phyloP scores from a whole-genome alignment of 768 basidiomycete species.

The Boletus patriciae region DNA sequence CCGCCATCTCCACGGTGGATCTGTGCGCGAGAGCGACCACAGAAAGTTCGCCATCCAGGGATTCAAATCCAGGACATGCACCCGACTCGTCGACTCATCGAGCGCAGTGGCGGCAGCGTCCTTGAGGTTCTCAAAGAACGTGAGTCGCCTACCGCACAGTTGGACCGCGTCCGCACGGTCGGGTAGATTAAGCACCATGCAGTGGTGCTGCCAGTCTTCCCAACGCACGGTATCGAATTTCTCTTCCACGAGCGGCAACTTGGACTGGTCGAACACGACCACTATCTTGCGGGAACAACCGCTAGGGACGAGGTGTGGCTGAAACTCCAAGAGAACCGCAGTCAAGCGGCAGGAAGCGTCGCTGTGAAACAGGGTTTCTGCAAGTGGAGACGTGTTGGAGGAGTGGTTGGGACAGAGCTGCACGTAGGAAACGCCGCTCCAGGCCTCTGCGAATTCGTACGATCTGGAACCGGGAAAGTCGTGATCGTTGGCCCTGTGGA shows the following conservation, averaged over 20 bases:
- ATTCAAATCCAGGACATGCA: conserved; percentile 34
- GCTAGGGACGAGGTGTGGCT: conserved; percentile 36
- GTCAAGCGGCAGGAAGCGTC: conserved; percentile 53
- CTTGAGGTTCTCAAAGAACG: conserved; percentile 32
- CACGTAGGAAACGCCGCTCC: conserved; percentile 45
- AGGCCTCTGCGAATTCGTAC: conserved; percentile 57
- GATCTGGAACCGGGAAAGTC: conserved; percentile 18
- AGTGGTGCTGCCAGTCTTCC: conserved; percentile 51
- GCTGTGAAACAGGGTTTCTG: conserved; percentile 54
- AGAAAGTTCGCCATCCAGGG: conserved; percentile 25
- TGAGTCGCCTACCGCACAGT: conserved; percentile 31
- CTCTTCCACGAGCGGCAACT: conserved; percentile 45
- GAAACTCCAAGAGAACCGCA: conserved; percentile 43
- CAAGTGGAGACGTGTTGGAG: conserved; percentile 36
- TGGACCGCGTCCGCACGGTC: conserved; percentile 32
- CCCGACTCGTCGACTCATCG: conserved; percentile 21
- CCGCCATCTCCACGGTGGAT: conserved; percentile 35
- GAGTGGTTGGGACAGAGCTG: conserved; percentile 51
- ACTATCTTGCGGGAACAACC: conserved; percentile 43
- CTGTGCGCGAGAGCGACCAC: conserved; percentile 25
- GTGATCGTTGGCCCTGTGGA: conserved; percentile 12
- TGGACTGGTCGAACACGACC: conserved; percentile 54
- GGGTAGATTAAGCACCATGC: conserved; percentile 35
- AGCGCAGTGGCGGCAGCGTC: conserved; percentile 3
- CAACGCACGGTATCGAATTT: conserved; percentile 51